Conservation (phyloP, 306 rosid genomes). For the Quercus ilex region DNA sequence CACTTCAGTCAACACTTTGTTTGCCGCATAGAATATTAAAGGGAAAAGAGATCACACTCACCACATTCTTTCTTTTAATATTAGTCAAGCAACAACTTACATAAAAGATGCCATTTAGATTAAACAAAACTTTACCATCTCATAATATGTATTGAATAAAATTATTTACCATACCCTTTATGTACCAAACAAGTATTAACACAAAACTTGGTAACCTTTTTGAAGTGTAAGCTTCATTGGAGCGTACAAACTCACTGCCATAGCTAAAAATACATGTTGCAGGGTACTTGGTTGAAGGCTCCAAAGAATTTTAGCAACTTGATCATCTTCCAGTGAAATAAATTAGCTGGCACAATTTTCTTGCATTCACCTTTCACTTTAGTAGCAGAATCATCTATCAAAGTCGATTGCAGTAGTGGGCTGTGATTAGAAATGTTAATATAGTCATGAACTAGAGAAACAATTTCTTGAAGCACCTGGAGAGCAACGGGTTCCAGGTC, state of each 20-base stretch:
- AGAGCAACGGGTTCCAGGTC: slow-evolving; percentile 55
- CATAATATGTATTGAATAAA: slow-evolving; percentile 1
- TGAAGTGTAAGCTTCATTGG: slow-evolving; percentile 18
- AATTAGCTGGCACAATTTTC: slow-evolving; percentile 22
- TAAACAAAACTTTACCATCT: slow-evolving; percentile 21
- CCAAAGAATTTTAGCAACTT: slow-evolving; percentile 64
- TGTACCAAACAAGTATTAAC: not conserved
- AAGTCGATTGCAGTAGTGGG: slow-evolving; percentile 36
- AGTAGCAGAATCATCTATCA: slow-evolving; percentile 38
- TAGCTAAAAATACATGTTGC: slow-evolving; percentile 62
- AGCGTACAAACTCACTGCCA: slow-evolving; percentile 67
- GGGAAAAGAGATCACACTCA: not conserved
- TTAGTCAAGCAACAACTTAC: slow-evolving; percentile 10
- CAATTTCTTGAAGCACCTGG: slow-evolving; percentile 80
- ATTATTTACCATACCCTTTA: slow-evolving; percentile 8
- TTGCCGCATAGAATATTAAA: not conserved
- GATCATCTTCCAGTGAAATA: slow-evolving; percentile 60
- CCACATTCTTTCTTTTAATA: not conserved
- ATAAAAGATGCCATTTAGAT: not conserved
- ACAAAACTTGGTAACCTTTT: slow-evolving; percentile 13
- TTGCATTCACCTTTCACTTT: slow-evolving; percentile 34
- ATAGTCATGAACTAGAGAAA: slow-evolving; percentile 71
- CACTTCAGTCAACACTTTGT: not conserved
- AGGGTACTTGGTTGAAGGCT: slow-evolving; percentile 51
- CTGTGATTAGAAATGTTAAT: slow-evolving; percentile 36